These are phyloP conservation scores for Candida taoyuanica DNA, from an alignment of 805 yeast species.

Conservation along the genomic window DNA sequence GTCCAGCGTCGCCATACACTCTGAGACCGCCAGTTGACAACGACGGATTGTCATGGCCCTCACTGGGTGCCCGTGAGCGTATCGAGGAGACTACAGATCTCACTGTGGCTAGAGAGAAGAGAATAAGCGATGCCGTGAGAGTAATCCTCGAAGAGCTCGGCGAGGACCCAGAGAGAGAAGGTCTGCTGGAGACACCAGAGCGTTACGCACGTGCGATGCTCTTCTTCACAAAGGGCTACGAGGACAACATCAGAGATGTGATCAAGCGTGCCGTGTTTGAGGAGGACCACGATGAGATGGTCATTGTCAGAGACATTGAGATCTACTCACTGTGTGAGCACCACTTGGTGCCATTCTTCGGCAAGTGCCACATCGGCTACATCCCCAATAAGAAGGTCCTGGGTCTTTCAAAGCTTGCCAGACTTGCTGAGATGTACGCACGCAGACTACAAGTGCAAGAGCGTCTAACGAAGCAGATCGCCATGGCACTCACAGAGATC, in stretches of 20 bases:
- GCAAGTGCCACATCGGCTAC: constrained; percentile 97
- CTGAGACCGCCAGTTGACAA: constrained; percentile 80
- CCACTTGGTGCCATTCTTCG: constrained; percentile 95
- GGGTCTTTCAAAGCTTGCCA: constrained; percentile 88
- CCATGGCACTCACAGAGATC: constrained; percentile 89
- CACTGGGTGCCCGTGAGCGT: constrained; percentile 74
- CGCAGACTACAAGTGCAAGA: constrained; percentile 98
- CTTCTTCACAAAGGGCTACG: constrained; percentile 93
- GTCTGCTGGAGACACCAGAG: constrained; percentile 89
- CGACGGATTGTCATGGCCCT: constrained; percentile 94
- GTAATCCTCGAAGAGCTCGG: constrained; percentile 71
- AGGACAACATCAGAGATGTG: constrained; percentile 82
- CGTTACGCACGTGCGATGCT: constrained; percentile 96
- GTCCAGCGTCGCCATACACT: constrained; percentile 81
- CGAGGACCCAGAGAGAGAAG: constrained; percentile 86
- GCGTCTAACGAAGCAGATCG: constrained; percentile 92
- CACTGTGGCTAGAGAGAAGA: constrained; percentile 55
- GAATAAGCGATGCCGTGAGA: constrained; percentile 83
- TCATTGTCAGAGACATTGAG: constrained; percentile 91
- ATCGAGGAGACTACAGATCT: constrained; percentile 67
- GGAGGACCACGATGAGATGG: constrained; percentile 99
- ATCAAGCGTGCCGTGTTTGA: constrained; percentile 94
- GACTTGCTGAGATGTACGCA: constrained; percentile 95
- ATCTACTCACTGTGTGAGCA: constrained; percentile 93
- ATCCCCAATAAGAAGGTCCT: constrained; percentile 91